Evolutionary conservation across 2,329 filamentous ascomycete genomes (phyloP).

Genomic region (Dothiorella sarmentorum): DNA sequence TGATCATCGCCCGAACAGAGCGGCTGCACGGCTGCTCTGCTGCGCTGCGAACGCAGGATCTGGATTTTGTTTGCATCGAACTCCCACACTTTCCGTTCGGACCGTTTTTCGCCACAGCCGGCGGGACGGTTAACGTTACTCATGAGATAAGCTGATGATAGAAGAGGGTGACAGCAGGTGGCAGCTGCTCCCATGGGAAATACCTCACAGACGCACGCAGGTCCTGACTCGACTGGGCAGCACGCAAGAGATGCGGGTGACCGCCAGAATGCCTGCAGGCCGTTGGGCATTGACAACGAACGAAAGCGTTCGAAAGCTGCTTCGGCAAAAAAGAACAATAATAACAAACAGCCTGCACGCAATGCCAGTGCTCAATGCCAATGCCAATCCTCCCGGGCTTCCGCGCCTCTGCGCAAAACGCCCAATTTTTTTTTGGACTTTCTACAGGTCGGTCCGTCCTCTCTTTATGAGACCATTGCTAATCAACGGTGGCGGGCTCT

Average conservation of each 20-base stretch:
- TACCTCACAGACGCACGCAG: conserved; percentile 10
- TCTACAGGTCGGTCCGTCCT: not conserved
- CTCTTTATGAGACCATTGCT: conserved; percentile 2
- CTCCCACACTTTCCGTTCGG: conserved; percentile 13
- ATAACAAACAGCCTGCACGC: not conserved
- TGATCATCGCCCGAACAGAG: conserved; percentile 17
- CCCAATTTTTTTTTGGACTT: too few species aligned
- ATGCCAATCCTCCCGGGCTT: not conserved
- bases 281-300: not conserved
- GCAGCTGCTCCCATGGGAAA: conserved; percentile 11
- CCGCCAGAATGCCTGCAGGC: not conserved
- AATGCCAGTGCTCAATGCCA: not conserved
- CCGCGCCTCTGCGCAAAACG: not conserved
- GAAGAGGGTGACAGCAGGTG: conserved; percentile 8
- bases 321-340: too few species aligned
- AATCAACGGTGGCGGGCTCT: not conserved
- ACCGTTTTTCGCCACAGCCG: conserved; percentile 17
- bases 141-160: conserved; percentile 16
- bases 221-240: conserved; percentile 6
- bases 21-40: conserved; percentile 14
- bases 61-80: conserved; percentile 18
- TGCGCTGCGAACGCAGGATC: conserved; percentile 16
- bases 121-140: conserved; percentile 16
- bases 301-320: too few species aligned
- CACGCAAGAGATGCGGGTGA: not conserved